Conservation (phyloP, 2,329 filamentous ascomycete genomes). For the Phoma sp. region DNA sequence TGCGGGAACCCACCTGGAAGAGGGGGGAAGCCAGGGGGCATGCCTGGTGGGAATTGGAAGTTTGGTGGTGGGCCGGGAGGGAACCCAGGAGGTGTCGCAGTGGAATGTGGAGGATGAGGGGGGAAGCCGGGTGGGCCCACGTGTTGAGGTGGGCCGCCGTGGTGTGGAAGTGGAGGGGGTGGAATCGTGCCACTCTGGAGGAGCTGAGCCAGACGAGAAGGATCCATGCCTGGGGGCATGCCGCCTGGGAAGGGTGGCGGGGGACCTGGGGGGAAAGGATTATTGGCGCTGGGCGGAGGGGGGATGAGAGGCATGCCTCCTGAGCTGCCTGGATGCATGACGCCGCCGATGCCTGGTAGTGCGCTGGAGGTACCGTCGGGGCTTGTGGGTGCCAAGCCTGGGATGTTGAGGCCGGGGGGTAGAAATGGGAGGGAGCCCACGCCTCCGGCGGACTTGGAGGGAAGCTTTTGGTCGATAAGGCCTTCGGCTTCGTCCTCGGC, state of each 20-base stretch:
- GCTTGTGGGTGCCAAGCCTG: conserved; percentile 37
- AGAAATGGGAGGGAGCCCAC: conserved; percentile 58
- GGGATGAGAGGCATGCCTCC: conserved; percentile 19
- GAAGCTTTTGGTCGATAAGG: conserved; percentile 88
- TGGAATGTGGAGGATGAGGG: conserved; percentile 20
- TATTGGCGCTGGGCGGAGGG: conserved; percentile 32
- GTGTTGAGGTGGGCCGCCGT: conserved; percentile 29
- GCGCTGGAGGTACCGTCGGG: conserved; percentile 53
- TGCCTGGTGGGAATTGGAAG: conserved; percentile 36
- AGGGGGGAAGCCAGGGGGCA: conserved; percentile 35
- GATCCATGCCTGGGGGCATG: conserved; percentile 35
- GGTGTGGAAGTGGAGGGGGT: conserved; percentile 40
- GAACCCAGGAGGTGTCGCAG: conserved; percentile 18
- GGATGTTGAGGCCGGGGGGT: conserved; percentile 62
- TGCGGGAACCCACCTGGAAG: conserved; percentile 17
- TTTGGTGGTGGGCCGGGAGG: conserved; percentile 49
- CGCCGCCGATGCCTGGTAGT: conserved; percentile 56
- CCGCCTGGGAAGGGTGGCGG: conserved; percentile 27
- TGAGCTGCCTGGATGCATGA: conserved; percentile 26
- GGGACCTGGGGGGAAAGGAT: conserved; percentile 28
- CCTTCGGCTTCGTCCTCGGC: conserved; percentile 92
- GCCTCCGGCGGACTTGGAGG: conserved; percentile 57
- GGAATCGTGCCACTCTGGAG: conserved; percentile 45
- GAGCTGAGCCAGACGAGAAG: conserved; percentile 42
- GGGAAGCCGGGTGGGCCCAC: conserved; percentile 31